Evolutionary conservation across 352 stramenopile genomes (phyloP).

Genomic region (Globisporangium middletonii): DNA sequence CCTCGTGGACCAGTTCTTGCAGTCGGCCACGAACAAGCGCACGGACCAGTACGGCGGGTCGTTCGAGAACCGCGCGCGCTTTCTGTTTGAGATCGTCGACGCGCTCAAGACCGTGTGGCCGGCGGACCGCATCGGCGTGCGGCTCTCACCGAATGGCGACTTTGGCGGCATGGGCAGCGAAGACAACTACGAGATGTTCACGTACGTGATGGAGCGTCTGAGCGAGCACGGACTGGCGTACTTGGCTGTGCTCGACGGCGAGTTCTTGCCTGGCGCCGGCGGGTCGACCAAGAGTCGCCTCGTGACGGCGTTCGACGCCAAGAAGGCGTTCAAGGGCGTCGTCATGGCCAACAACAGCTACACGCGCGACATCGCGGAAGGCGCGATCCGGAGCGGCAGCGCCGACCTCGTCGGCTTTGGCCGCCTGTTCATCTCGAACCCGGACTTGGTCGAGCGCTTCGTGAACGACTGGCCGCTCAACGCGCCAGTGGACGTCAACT

Average conservation of each 20-base stretch:
- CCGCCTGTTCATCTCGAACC: conserved; percentile 32
- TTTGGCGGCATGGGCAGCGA: conserved; percentile 9
- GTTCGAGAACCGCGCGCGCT: conserved; percentile 55
- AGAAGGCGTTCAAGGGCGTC: conserved; percentile 1
- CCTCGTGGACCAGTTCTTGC: conserved; percentile 76
- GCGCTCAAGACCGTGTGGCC: conserved; percentile 12
- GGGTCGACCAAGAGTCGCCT: neutral
- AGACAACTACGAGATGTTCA: neutral
- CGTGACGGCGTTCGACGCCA: conserved; percentile 5
- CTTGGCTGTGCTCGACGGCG: neutral
- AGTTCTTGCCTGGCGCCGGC: neutral
- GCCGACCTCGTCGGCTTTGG: conserved; percentile 24
- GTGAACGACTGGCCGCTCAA: conserved; percentile 19
- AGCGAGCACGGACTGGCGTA: neutral
- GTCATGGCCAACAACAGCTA: conserved; percentile 23
- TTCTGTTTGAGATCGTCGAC: conserved; percentile 53
- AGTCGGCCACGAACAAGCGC: conserved; percentile 46
- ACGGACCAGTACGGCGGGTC: conserved; percentile 65
- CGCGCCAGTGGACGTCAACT: neutral
- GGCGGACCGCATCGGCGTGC: conserved; percentile 10
- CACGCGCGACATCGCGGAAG: conserved; percentile 15
- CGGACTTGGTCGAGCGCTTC: conserved; percentile 28
- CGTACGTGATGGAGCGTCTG: neutral
- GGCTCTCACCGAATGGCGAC: conserved; percentile 6
- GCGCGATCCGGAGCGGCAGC: conserved; percentile 8